Base-by-base conservation (phyloP, 257 asterid species). In the Solanum acaule region DNA sequence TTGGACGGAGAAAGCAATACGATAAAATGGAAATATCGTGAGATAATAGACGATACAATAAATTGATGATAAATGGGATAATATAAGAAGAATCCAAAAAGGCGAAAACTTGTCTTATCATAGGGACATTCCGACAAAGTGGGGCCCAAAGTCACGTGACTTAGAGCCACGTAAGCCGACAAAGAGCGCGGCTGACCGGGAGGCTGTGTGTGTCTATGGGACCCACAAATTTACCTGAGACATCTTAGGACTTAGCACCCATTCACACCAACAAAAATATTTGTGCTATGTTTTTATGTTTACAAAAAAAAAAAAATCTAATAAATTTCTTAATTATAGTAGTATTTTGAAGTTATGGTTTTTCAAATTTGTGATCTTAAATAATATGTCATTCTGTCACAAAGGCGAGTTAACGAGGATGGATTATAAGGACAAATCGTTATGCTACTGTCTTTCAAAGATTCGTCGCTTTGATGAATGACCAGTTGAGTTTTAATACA, bases 121-220 rank as follows among this genome's bases (percentile, higher is more conserved):
- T n/a, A 42, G 75, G 42, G 88, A 90, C 90, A 89, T 14, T 18
- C 90, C 90, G 92, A 90, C 92, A 90, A 89, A 34, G 92, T 34
- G 87, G 90, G 90, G n/a, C 75, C 20, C 61, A n/a, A 14, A 23
- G 82, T 86, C 91, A 87, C 90, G 89, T 87, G 91, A 78, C 68
- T 83, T 20, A 10, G 10, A 77, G 86, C 90, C 92, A 88, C 86
- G 84, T 90, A 22, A 52, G 38, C 88, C 38, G 90, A 78, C 91
- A 90, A 9, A 2, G 46, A 52, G 42, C 75, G 87, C 88, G 84
- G 87, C 89, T 87, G 22, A 84, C 68, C 67, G 31, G 84, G 38
- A 88, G 22, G 22, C 10, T 78, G 65, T 20, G 65, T 18, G 4
- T 56, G 37, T 79, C 44, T 61, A 11, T 86, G 85, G 85, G 88